Evolutionary conservation across 441 rosid genomes (phyloP).

Genomic region (Erodium texanum): DNA sequence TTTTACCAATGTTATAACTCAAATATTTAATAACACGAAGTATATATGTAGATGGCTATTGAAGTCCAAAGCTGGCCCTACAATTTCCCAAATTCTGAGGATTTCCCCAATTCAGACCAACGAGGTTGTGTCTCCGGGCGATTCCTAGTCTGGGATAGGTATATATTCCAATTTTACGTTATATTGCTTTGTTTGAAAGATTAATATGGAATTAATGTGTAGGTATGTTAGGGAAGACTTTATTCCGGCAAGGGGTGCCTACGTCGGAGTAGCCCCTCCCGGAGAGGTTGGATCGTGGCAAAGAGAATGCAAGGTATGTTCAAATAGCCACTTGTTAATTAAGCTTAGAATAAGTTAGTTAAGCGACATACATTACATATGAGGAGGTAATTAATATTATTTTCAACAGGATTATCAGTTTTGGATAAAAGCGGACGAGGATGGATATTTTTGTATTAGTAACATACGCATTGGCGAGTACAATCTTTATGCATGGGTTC

Average conservation of each 20-base stretch:
- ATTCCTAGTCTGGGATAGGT: neutral
- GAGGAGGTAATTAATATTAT: neutral
- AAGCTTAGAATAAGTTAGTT: too few species aligned
- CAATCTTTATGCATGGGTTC: conserved; percentile 51
- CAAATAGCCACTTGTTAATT: too few species aligned
- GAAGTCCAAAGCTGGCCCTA: neutral
- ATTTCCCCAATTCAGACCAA: neutral
- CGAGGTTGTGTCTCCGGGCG: neutral
- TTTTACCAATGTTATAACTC: too few species aligned
- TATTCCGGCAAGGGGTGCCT: conserved; percentile 22
- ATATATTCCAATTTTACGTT: neutral
- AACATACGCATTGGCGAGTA: conserved; percentile 31
- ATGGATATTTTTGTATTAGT: conserved; percentile 40
- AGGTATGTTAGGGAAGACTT: neutral
- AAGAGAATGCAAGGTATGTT: conserved; percentile 56
- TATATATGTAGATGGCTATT: neutral
- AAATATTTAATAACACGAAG: too few species aligned
- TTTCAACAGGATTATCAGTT: conserved; percentile 40
- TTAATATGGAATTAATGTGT: neutral
- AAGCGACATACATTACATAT: too few species aligned
- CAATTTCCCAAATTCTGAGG: neutral
- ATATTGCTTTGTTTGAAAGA: neutral
- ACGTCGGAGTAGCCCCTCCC: conserved; percentile 57
- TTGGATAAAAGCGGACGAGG: conserved; percentile 43
- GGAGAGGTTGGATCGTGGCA: conserved; percentile 71